phyloP scores from a whole-genome alignment of 2,329 filamentous ascomycete species.

The Tolypocladium album region DNA sequence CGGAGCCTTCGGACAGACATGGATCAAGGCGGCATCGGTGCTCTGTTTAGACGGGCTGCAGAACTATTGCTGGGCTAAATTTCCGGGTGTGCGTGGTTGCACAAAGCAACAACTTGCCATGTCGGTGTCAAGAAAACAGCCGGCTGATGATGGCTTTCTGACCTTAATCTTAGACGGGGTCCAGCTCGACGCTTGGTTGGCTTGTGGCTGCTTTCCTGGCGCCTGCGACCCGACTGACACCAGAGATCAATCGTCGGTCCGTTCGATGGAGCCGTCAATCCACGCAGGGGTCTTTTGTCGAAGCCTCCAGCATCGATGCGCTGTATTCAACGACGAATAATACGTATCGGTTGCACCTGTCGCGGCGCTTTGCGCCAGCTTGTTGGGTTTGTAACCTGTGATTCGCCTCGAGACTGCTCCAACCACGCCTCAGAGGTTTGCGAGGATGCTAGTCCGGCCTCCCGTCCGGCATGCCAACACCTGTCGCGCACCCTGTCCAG shows the following conservation, averaged over 20 bases:
- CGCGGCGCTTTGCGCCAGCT: not conserved
- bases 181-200: not conserved
- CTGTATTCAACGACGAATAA: not conserved
- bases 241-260: not conserved
- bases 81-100: slow-evolving; percentile 2
- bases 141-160: not conserved
- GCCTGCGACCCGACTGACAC: not conserved
- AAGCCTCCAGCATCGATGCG: not conserved
- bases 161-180: not conserved
- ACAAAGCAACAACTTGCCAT: not conserved
- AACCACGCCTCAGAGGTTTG: not conserved
- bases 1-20: not conserved
- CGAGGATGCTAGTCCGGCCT: not conserved
- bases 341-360: not conserved
- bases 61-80: slow-evolving; percentile 8
- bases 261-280: not conserved
- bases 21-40: not conserved
- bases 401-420: not conserved
- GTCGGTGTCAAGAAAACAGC: not conserved
- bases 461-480: not conserved
- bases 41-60: slow-evolving; percentile 3
- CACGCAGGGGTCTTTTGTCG: not conserved
- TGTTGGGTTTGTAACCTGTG: not conserved
- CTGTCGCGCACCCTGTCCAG: not conserved
- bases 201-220: not conserved